A percentile compares a stretch with the other conserved stretches of the same genome.
phyloP scores from a whole-genome alignment of 352 stramenopile species.

The Blastocystis sp. region DNA sequence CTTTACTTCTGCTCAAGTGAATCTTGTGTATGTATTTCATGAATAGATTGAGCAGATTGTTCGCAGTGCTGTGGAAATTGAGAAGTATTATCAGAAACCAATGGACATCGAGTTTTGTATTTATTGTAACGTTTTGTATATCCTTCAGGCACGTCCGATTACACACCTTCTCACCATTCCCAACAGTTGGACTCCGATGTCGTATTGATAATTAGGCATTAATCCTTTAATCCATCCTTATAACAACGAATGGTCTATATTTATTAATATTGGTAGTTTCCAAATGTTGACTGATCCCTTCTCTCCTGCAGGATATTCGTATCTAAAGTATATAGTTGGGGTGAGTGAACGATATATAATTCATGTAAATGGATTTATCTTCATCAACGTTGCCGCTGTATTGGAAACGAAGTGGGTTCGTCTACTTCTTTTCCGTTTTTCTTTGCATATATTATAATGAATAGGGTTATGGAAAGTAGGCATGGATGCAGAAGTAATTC shows the following conservation, averaged over 20 bases:
- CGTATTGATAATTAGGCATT: not conserved
- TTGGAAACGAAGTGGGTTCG: not conserved
- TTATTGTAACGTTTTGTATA: constrained; percentile 1
- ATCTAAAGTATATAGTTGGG: not conserved
- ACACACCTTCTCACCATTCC: constrained; percentile 38
- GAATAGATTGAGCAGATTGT: constrained; percentile 29
- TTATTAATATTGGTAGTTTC: not conserved
- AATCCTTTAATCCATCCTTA: constrained; percentile 62
- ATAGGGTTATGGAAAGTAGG: not conserved
- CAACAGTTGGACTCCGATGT: not conserved
- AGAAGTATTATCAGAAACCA: constrained; percentile 66
- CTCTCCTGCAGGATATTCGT: constrained; percentile 1
- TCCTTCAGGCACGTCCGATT: constrained; percentile 58
- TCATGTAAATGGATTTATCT: constrained; percentile 18
- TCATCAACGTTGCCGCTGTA: not conserved
- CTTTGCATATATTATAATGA: not conserved
- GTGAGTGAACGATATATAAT: constrained; percentile 16
- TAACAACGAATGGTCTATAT: constrained; percentile 1
- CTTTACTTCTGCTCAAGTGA: constrained; percentile 7
- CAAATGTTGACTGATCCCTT: constrained; percentile 27
- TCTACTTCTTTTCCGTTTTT: not conserved
- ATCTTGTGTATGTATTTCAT: not conserved
- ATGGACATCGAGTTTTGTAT: constrained; percentile 66
- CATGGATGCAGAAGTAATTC: not conserved
- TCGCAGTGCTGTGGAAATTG: not conserved